Evolutionary conservation across 2,329 filamentous ascomycete genomes (phyloP), one percentile per base, ranked within the genome.

Genomic region (Pyrenophora seminiperda): DNA sequence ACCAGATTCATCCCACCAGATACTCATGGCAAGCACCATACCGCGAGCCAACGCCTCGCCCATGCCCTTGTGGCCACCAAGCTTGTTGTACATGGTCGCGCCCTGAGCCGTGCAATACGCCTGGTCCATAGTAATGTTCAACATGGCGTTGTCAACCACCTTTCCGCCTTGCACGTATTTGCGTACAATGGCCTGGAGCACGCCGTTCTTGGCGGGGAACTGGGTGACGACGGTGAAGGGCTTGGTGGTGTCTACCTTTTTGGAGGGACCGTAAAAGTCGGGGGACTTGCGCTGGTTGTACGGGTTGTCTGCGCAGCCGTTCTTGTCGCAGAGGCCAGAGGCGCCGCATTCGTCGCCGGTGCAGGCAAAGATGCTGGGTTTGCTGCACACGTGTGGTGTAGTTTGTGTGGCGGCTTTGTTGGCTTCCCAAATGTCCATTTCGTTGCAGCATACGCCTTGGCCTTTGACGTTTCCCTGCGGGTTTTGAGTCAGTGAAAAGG

Each of bases 171-270:
- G 86, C 49, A 86, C 79, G 70, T 88, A 88, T 72, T 86, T 78
- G 61, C 85, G 83, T 61, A 80, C 81, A 70, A 88, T 85, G 70
- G 85, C 80, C 43, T 74, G 76, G 40, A 88, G 81, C 7, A 75
- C 72, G 48, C 85, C 84, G 51, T 77, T 69, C 41, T 79, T 82
- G 45, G 81, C 82, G 59, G 83, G 72, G 75, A 88, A 88, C 70
- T 88, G 85, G 7, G 85, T 88, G 49, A 88, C 82, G 18, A 89
- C 83, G 7, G 85, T 88, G 61, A 88, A 71, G 61, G 82, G 81
- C 66, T 78, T 75, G 55, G 71, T 79, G 46, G 84, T 85, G 67
- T 87, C 81, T 59, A 89, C 74, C 41, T 75, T 84, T 19, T 62
- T 53, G 20, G 56, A 49, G 10, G 47, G 55, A 7, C 62, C 65